phyloP scores from a whole-genome alignment of 768 basidiomycete genomes.

The Lactarius akahatsu region DNA sequence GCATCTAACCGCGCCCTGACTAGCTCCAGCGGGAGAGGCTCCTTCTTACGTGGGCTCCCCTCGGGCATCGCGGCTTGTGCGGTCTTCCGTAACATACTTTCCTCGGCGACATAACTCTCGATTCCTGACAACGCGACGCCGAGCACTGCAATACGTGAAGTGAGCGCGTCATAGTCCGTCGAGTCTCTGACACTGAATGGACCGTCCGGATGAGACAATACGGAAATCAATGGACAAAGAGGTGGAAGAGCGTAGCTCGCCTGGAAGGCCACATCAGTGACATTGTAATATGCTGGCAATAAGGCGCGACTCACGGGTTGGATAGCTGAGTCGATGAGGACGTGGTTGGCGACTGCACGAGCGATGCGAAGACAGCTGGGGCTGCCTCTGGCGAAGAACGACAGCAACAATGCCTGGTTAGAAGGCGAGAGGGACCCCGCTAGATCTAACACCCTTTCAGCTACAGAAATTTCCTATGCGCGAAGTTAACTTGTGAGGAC shows the following conservation, averaged over 20 bases:
- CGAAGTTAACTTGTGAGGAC: neutral
- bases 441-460: conserved; percentile 45
- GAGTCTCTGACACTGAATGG: conserved; percentile 28
- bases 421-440: conserved; percentile 42
- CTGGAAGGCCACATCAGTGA: neutral
- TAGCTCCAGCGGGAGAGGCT: conserved; percentile 48
- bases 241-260: conserved; percentile 47
- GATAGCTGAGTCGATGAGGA: conserved; percentile 40
- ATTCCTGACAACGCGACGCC: conserved; percentile 58
- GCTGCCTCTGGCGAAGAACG: conserved; percentile 52
- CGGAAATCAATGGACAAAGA: conserved; percentile 52
- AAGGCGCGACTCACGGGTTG: conserved; percentile 15
- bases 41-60: conserved; percentile 36
- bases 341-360: conserved; percentile 52
- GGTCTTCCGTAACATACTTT: conserved; percentile 32
- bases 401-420: conserved; percentile 52
- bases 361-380: conserved; percentile 54
- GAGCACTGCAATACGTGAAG: conserved; percentile 56
- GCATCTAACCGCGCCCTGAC: conserved; percentile 49
- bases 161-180: conserved; percentile 60
- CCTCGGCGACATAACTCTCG: conserved; percentile 53
- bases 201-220: conserved; percentile 48
- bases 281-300: neutral
- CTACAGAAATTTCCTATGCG: conserved; percentile 48
- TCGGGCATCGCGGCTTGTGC: conserved; percentile 4